Percentiles rank a stretch among this genome's conserved stretches.
Evolutionary conservation across 2,329 filamentous ascomycete genomes (phyloP).

Genomic region (Acarospora socialis): DNA sequence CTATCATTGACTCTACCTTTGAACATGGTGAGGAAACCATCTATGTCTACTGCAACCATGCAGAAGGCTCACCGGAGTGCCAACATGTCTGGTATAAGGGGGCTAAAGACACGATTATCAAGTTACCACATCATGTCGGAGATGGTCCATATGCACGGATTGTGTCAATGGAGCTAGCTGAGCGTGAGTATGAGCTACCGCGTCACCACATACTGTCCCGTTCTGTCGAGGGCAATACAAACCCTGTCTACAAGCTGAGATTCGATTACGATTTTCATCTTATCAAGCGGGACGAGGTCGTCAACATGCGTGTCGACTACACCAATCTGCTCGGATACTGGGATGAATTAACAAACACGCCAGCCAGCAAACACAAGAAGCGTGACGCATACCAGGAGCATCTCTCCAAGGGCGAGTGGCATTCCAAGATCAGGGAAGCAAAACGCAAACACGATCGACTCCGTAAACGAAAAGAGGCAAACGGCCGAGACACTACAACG

Average conservation of each 20-base stretch:
- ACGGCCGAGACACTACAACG: conserved; percentile 2
- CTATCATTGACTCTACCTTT: conserved; percentile 17
- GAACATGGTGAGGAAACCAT: conserved; percentile 17
- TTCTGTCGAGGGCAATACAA: conserved; percentile 6
- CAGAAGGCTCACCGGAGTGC: conserved; percentile 13
- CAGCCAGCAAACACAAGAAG: conserved; percentile 7
- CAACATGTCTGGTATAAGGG: conserved; percentile 12
- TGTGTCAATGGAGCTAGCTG: conserved; percentile 12
- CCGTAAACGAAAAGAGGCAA: conserved; percentile 3
- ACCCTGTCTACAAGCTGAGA: conserved; percentile 7
- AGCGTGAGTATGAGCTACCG: conserved; percentile 9
- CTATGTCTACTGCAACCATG: conserved; percentile 20
- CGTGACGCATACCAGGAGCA: conserved; percentile 2
- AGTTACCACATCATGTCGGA: conserved; percentile 13
- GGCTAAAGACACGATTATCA: conserved; percentile 13
- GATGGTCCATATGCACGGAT: conserved; percentile 14
- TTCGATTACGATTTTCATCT: conserved; percentile 13
- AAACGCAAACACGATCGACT: conserved; percentile 3
- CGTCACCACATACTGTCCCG: conserved; percentile 6
- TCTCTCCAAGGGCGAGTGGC: conserved; percentile 2
- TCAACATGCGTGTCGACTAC: conserved; percentile 15
- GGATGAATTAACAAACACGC: conserved; percentile 12
- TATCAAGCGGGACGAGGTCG: conserved; percentile 13
- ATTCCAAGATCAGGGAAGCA: conserved; percentile 4
- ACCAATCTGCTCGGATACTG: conserved; percentile 14